phyloP scores from a whole-genome alignment of 768 basidiomycete genomes.

The Termitomyces sp. region DNA sequence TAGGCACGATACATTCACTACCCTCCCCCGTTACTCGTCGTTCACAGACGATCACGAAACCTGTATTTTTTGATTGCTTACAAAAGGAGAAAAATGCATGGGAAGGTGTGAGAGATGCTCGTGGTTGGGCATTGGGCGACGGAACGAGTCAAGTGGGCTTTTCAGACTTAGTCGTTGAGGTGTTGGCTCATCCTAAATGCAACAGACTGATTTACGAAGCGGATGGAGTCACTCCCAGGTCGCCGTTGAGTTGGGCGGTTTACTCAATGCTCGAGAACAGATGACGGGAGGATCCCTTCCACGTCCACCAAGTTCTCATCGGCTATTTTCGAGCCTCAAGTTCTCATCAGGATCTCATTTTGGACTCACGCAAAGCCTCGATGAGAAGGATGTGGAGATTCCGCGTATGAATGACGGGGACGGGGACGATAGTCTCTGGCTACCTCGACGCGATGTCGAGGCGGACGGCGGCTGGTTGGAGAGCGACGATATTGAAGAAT shows the following conservation, averaged over 20 bases:
- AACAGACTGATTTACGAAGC: conserved; percentile 19
- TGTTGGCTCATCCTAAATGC: conserved; percentile 13
- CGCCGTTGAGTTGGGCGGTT: conserved; percentile 51
- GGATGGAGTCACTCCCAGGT: conserved; percentile 51
- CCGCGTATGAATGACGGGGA: conserved; percentile 13
- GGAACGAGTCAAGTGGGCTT: conserved; percentile 10
- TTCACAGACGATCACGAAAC: conserved; percentile 83
- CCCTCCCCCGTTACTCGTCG: conserved; percentile 80
- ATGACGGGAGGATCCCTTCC: conserved; percentile 7
- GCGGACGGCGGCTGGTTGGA: conserved; percentile 49
- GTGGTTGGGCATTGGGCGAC: conserved; percentile 48
- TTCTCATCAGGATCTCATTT: conserved; percentile 34
- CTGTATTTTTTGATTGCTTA: conserved; percentile 72
- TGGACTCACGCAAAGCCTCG: conserved; percentile 25
- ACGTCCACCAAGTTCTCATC: conserved; percentile 31
- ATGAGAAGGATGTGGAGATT: conserved; percentile 26
- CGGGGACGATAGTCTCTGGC: conserved; percentile 21
- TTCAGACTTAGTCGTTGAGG: background rate
- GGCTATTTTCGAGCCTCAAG: conserved; percentile 45
- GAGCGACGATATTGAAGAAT: conserved; percentile 56
- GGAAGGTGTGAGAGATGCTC: conserved; percentile 51
- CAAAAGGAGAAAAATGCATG: conserved; percentile 53
- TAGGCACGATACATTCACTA: conserved; percentile 83
- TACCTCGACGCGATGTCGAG: conserved; percentile 21
- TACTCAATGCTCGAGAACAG: conserved; percentile 46